These are phyloP conservation scores for Globisporangium heterothallicum DNA, from an alignment of 352 stramenopile species.

Conservation along the genomic window DNA sequence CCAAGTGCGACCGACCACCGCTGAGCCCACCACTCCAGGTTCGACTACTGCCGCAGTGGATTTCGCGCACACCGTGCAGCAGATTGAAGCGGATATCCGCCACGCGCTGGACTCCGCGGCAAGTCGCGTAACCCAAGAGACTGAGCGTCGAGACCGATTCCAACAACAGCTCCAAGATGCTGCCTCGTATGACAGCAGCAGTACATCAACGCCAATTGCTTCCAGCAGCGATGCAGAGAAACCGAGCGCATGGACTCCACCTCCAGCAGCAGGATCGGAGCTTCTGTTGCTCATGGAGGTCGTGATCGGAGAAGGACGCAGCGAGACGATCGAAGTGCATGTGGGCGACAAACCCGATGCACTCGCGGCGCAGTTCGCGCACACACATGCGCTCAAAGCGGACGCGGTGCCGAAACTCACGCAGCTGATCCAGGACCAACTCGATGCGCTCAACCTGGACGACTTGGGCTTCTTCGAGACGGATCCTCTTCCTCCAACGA, in stretches of 20 bases:
- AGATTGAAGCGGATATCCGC: conserved; percentile 61
- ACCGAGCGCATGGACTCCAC: too few species aligned
- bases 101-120: conserved; percentile 46
- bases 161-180: conserved; percentile 21
- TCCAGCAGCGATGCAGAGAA: neutral
- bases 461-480: conserved; percentile 5
- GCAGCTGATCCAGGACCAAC: conserved; percentile 54
- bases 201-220: neutral
- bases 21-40: neutral
- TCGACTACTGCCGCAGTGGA: too few species aligned
- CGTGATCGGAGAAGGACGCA: conserved; percentile 58
- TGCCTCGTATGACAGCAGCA: neutral
- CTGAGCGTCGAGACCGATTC: conserved; percentile 36
- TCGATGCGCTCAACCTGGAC: conserved; percentile 25
- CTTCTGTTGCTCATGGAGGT: conserved; percentile 75
- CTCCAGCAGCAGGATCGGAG: conserved; percentile 21
- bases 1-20: conserved; percentile 1
- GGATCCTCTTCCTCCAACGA: neutral
- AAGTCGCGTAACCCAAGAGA: conserved; percentile 28
- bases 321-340: conserved; percentile 67
- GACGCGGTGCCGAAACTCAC: conserved; percentile 51
- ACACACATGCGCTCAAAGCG: conserved; percentile 35
- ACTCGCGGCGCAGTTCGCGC: conserved; percentile 47
- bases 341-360: conserved; percentile 38
- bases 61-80: conserved; percentile 26